Base-by-base conservation (phyloP, 2,329 filamentous ascomycete genomes). In the Aspergillus nomiae region DNA sequence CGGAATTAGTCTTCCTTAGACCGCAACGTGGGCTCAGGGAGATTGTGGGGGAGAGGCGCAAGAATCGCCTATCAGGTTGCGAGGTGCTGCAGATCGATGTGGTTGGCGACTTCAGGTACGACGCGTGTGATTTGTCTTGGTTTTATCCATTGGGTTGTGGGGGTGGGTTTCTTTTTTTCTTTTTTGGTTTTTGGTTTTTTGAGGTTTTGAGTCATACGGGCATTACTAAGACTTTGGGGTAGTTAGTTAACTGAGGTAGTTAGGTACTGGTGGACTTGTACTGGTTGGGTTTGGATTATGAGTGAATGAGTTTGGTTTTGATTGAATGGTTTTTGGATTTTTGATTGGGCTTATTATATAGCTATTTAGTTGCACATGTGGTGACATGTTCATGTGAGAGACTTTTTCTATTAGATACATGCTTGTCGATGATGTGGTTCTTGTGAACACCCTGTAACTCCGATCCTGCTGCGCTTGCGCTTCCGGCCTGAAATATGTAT, bases 381-480 rank as follows among this genome's bases (percentile, higher is more conserved):
- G 38, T 41, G 38, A 19, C 38, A 41, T 41, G 38, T n/a, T 41
- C 38, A 19, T 41, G 16, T 41, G 45, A 10, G 28, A 4, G 16
- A 19, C 14, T n/a, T 51, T 51, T 51, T 34, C 48, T 51, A 51
- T 51, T 51, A 51, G 48, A 51, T 55, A 55, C 51, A 55, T 38
- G 51, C 16, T 41, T 30, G 46, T 28, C 16, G 24, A 28, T 48
- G 38, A 41, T 41, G 38, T 30, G 46, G 28, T 34, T 32, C 48
- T 4, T 32, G 5, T 21, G 48, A 51, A 50, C 16, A 11, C 28
- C 26, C 14, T 32, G 11, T 24, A 54, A 55, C 51, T 55, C 51
- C 51, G 21, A 26, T 51, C 48, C 28, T 51, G 46, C 46, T 50
- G 48, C 28, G 51, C 51, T 38, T 38, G 51, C 32, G 51, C 51